A percentile compares a stretch with the other conserved stretches of the same genome.
Conservation (phyloP, 192 early-diverging fungal genomes). For the Phlyctochytrium arcticum region DNA sequence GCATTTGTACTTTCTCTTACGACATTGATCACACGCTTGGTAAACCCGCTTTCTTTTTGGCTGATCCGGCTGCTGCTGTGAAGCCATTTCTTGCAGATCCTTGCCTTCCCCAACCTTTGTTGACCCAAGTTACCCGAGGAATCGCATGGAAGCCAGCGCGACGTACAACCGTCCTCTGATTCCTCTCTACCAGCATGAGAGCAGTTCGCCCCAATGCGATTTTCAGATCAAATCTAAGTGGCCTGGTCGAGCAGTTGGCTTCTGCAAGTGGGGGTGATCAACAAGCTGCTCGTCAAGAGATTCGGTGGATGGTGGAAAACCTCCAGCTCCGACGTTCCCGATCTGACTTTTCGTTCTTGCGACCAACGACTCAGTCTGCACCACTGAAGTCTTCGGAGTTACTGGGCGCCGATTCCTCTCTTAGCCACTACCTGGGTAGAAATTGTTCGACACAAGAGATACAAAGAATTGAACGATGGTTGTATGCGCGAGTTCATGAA, state of each 20-base stretch:
- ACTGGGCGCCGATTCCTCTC: neutral
- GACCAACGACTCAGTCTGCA: neutral
- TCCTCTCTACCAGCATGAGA: too few species aligned
- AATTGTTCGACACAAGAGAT: constrained; percentile 1
- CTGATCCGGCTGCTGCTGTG: too few species aligned
- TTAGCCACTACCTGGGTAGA: neutral
- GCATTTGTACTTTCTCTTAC: neutral
- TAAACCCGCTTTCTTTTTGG: neutral
- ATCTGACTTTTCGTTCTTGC: constrained; percentile 8
- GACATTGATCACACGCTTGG: neutral
- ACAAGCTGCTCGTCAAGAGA: constrained; percentile 6
- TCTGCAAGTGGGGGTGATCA: constrained; percentile 7
- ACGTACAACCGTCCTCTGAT: too few species aligned
- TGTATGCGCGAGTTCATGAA: neutral
- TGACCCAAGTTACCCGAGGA: too few species aligned
- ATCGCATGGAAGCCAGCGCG: too few species aligned
- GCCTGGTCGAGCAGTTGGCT: neutral
- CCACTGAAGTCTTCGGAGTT: too few species aligned
- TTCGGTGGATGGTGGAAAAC: constrained; percentile 24
- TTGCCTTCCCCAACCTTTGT: too few species aligned
- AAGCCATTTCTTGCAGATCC: too few species aligned
- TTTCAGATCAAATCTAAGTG: too few species aligned
- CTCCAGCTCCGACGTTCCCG: neutral
- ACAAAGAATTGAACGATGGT: constrained; percentile 19
- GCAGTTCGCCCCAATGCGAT: too few species aligned